These are phyloP conservation scores for Seminavis robusta DNA, from an alignment of 108 stramenopile species.

Conservation along the genomic window DNA sequence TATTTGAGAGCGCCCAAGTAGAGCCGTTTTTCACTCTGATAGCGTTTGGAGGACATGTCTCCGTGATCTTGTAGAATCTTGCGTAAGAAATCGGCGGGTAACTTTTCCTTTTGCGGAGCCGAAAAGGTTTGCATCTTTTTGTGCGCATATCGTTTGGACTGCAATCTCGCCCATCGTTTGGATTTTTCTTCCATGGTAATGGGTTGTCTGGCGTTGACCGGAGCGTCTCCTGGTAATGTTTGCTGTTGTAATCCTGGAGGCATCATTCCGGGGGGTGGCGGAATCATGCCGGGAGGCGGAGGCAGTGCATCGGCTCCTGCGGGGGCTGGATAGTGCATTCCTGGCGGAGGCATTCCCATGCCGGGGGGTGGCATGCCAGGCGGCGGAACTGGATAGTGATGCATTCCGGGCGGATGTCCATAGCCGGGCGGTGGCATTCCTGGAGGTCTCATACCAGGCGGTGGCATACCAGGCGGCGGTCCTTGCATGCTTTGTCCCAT, in stretches of 20 bases:
- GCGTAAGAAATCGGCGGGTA: conserved; percentile 93
- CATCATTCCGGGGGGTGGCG: conserved; percentile 49
- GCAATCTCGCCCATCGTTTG: conserved; percentile 83
- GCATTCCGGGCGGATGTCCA: conserved; percentile 17
- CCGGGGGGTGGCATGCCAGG: not conserved
- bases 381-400: not conserved
- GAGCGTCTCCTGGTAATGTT: not conserved
- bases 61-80: conserved; percentile 98
- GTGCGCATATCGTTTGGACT: conserved; percentile 75
- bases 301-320: conserved; percentile 19
- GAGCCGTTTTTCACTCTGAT: conserved; percentile 93
- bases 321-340: conserved; percentile 7
- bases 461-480: conserved; percentile 4
- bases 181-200: conserved; percentile 73
- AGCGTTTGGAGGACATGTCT: conserved; percentile 98
- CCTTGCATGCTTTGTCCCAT: conserved; percentile 1
- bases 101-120: conserved; percentile 86
- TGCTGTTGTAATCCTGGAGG: conserved; percentile 17
- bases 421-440: conserved; percentile 52
- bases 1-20: conserved; percentile 99
- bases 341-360: conserved; percentile 10
- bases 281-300: conserved; percentile 37
- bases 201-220: conserved; percentile 23
- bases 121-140: conserved; percentile 64
- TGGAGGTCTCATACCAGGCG: conserved; percentile 11